Evolutionary conservation across 148 eudicot genomes (phyloP).

Genomic region (Vaccinium vitisidaea): DNA sequence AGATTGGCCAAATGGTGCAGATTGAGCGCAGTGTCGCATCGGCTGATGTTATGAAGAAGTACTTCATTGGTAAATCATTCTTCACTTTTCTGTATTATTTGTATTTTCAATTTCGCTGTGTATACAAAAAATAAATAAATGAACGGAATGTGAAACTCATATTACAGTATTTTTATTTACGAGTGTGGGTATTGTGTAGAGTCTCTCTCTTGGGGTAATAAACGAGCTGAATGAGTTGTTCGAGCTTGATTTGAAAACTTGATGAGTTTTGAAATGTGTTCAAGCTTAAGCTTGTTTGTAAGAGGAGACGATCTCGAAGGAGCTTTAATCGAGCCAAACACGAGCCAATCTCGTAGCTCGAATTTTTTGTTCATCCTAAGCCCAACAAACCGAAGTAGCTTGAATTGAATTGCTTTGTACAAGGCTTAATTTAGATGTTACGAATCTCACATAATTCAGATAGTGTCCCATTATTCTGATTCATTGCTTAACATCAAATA

Average conservation of each 20-base stretch:
- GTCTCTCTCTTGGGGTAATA: no score
- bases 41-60: constrained; percentile 32
- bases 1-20: constrained; percentile 50
- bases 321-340: background rate
- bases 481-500: no score
- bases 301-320: background rate
- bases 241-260: background rate
- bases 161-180: no score
- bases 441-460: no score
- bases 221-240: background rate
- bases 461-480: no score
- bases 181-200: no score
- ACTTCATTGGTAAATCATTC: constrained; percentile 32
- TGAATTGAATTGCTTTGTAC: no score
- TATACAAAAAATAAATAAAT: no score
- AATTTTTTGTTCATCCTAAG: no score
- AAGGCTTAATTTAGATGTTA: no score
- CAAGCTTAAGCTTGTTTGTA: background rate
- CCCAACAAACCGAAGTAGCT: background rate
- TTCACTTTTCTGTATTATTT: background rate
- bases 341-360: background rate
- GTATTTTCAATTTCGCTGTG: background rate
- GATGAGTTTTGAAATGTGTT: background rate
- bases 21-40: constrained; percentile 40
- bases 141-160: no score